A percentile compares a stretch with the other conserved stretches of the same genome.
Evolutionary conservation across 129 eudicot species (phyloP).

Genomic region (Arctium minus): DNA sequence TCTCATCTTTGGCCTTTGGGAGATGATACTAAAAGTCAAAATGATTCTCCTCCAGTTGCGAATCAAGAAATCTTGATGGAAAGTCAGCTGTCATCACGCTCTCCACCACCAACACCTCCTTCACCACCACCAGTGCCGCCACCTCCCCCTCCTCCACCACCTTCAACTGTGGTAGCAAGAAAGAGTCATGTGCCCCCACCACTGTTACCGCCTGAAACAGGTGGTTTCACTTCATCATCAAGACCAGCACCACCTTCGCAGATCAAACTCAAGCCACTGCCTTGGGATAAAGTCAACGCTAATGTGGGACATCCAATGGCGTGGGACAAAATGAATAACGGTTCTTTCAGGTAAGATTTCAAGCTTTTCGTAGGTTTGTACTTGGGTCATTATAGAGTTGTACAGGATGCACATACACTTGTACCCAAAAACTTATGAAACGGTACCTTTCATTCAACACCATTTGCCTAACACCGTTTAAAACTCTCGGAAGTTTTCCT

Average conservation of each 20-base stretch:
- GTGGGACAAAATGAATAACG: constrained; percentile 68
- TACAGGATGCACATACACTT: neutral
- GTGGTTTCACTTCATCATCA: constrained; percentile 35
- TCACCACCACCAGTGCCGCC: constrained; percentile 33
- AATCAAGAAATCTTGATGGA: constrained; percentile 27
- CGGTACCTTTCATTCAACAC: neutral
- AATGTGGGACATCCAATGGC: constrained; percentile 75
- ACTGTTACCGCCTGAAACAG: constrained; percentile 42
- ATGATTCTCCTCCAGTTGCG: constrained; percentile 17
- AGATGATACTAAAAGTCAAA: constrained; percentile 22
- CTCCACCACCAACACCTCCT: constrained; percentile 36
- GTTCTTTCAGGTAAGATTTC: constrained; percentile 71
- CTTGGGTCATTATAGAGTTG: neutral
- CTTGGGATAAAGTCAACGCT: constrained; percentile 92
- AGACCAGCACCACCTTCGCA: constrained; percentile 52
- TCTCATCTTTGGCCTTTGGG: constrained; percentile 50
- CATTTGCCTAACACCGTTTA: neutral
- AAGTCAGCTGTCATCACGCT: constrained; percentile 24
- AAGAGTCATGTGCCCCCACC: constrained; percentile 42
- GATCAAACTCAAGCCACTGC: constrained; percentile 83
- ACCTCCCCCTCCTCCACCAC: constrained; percentile 44
- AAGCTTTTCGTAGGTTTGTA: neutral
- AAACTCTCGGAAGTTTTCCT: neutral
- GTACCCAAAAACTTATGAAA: neutral
- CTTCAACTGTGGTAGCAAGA: constrained; percentile 35